A percentile compares a stretch with the other conserved stretches of the same genome.
These are phyloP conservation scores for Diaporthe destruens DNA, from an alignment of 2,329 filamentous ascomycete genomes.

Conservation along the genomic window DNA sequence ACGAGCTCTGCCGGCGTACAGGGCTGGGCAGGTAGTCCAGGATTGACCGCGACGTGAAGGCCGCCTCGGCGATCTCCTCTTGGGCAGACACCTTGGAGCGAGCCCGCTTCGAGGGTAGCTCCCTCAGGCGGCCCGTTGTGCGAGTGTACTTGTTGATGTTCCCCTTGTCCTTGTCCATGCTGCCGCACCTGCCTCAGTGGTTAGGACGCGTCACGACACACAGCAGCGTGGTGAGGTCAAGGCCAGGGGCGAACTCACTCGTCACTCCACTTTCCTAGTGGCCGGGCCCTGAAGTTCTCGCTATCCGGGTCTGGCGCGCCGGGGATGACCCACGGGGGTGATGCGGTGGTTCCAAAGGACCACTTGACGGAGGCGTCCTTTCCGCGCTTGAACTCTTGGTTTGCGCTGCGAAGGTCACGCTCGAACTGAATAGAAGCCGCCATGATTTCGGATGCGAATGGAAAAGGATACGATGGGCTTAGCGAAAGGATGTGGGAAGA, in stretches of 20 bases:
- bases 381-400: constrained; percentile 58
- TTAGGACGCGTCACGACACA: constrained; percentile 27
- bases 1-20: constrained; percentile 43
- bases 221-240: not conserved
- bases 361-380: constrained; percentile 59
- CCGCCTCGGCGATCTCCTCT: constrained; percentile 53
- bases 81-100: constrained; percentile 51
- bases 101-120: constrained; percentile 48
- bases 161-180: constrained; percentile 45
- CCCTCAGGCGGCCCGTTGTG: constrained; percentile 43
- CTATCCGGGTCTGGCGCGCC: constrained; percentile 41
- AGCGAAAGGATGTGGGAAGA: constrained; percentile 12
- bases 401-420: constrained; percentile 59
- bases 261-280: constrained; percentile 49
- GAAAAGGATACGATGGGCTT: constrained; percentile 3
- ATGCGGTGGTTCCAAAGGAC: constrained; percentile 50
- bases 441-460: constrained; percentile 42
- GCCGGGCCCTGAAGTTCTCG: constrained; percentile 53
- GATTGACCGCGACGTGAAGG: constrained; percentile 53
- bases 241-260: constrained; percentile 48
- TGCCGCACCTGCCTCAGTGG: constrained; percentile 36
- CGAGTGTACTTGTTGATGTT: constrained; percentile 56
- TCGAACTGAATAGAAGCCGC: constrained; percentile 48
- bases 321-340: constrained; percentile 9
- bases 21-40: constrained; percentile 49